Base-by-base conservation (phyloP, 1,284 basidiomycete genomes). In the Cryptococcus sp. region DNA sequence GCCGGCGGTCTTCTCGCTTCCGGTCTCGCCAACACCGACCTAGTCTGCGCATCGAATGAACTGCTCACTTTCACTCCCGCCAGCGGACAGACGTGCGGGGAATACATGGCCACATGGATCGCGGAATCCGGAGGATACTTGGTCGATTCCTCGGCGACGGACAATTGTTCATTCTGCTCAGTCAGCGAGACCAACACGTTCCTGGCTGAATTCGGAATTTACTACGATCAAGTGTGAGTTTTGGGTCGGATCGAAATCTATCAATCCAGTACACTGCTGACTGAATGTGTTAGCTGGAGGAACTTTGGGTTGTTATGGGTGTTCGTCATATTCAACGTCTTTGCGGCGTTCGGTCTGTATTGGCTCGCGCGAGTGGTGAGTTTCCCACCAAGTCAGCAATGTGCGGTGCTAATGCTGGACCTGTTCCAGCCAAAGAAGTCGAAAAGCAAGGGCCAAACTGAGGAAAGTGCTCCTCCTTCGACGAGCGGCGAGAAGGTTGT, bases 231-330 rank as follows among this genome's bases (percentile, higher is more conserved):
- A 59, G 81, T 65, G 52, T 75, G 67, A 61, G 72, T 64, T 17
- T 53, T 43, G n/a, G n/a, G n/a, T n/a, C n/a, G n/a, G n/a, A n/a
- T n/a, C n/a, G n/a, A n/a, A n/a, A n/a, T n/a, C n/a, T 55, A 47
- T 40, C 62, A 63, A 46, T 40, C 23, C 22, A 38, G 8, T 7
- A 13, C 40, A 27, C 2, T 3, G n/a, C 41, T 48, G 22, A 16
- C 38, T 6, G n/a, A 11, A 50, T 19, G n/a, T 19, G 35, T 27
- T 17, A 56, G 83, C 55, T 88, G 86, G 86, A 79, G 86, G 15
- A 78, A 89, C 72, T 81, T 85, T 49, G 87, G 86, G 1, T 74
- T 90, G 50, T 76, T 90, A 60, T 83, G 82, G 69, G 85, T 78
- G 0, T 90, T 84, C 76, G 83, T 87, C 62, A 66, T 79, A 17